Base-by-base conservation (phyloP, 1,139 yeast species). In the Kodamaea plutei region DNA sequence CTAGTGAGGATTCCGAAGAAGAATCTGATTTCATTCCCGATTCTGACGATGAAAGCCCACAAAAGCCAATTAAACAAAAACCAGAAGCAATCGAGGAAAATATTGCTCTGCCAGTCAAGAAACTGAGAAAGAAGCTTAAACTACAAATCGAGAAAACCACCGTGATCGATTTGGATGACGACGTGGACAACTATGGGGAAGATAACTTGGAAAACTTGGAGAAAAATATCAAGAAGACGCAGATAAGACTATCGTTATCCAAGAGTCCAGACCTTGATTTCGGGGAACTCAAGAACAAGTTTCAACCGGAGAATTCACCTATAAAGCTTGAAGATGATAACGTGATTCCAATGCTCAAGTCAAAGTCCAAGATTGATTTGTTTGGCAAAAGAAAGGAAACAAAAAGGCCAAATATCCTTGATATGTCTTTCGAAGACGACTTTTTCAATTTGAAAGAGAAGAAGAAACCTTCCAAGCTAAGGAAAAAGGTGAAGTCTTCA, bases 151-250 rank as follows among this genome's bases (percentile, higher is more conserved):
- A 28, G 8, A 24, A 28, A 15, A 8, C 31, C 9, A n/a, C 20
- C 2, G 28, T 18, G 9, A 20, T 31, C 10, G 38, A 35, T 15
- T 30, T 35, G 21, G 38, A 56, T 25, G 64, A 61, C 20, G 56
- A 61, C 23, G 39, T 59, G 7, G 68, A 65, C 10, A 65, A 63
- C 23, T 64, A 64, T 34, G 64, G 54, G 6, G 70, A 61, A 30
- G 47, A 46, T 3, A 58, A 64, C 36, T 28, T 64, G 6, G 50
- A 47, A 4, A 46, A 39, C 26, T 41, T 58, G 31, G 66, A 61
- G 28, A 38, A 35, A 15, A 44, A 50, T 32, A 35, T 48, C 9
- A 35, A 37, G 11, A 15, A 22, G 15, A 25, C 10, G 9, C 33
- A 7, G 13, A n/a, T 20, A 9, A 15, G 16, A n/a, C 26, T 6